Conservation (phyloP, 129 eudicot genomes). For the Erigeron canadensis region DNA sequence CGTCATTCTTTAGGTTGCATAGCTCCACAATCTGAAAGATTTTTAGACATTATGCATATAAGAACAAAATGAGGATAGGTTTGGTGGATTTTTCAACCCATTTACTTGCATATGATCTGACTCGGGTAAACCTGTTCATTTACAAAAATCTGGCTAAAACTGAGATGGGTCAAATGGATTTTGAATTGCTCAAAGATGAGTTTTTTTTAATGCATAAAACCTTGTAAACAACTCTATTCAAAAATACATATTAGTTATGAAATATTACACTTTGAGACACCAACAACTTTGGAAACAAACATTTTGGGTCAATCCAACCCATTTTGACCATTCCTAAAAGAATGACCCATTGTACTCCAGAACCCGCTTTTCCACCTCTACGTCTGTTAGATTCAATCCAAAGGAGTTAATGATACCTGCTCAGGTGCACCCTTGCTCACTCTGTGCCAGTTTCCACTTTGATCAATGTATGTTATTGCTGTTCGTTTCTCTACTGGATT, state of each 20-base stretch:
- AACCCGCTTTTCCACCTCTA: not conserved
- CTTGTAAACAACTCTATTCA: no score
- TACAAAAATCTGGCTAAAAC: not conserved
- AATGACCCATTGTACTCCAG: not conserved
- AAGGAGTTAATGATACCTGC: conserved; percentile 47
- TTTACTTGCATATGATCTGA: no score
- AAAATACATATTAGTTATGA: no score
- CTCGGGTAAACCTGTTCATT: not conserved
- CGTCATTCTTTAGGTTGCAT: conserved; percentile 53
- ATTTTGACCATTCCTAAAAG: not conserved
- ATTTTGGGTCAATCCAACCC: not conserved
- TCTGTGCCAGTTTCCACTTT: conserved; percentile 67
- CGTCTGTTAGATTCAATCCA: not conserved
- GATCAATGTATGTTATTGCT: conserved; percentile 73
- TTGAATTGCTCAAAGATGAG: no score
- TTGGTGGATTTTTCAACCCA: not conserved
- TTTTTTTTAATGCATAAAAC: no score
- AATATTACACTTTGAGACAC: no score
- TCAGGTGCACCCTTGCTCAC: conserved; percentile 96
- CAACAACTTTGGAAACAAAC: not conserved
- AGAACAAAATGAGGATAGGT: not conserved
- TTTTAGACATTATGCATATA: conserved; percentile 1
- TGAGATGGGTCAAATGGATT: not conserved
- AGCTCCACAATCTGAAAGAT: conserved; percentile 64
- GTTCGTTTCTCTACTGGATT: conserved; percentile 90